Conservation (phyloP, 495 filamentous ascomycete species). For the Neurospora sp. region DNA sequence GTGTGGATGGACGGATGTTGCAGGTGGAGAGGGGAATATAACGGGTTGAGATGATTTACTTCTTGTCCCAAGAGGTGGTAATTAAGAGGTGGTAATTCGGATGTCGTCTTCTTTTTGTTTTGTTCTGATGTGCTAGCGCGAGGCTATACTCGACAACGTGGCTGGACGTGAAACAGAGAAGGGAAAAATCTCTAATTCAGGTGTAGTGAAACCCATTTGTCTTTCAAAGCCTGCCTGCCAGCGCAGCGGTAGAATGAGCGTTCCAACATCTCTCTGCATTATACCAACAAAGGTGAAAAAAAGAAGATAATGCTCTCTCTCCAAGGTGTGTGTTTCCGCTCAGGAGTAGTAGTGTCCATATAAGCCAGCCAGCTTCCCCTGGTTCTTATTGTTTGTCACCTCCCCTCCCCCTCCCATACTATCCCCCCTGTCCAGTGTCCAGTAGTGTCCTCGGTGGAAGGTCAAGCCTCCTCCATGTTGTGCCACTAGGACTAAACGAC, state of each 20-base stretch:
- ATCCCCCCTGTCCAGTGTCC: background rate
- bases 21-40: no score
- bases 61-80: no score
- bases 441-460: background rate
- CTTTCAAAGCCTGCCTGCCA: background rate
- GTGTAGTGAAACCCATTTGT: background rate
- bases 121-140: background rate
- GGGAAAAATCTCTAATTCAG: background rate
- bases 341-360: background rate
- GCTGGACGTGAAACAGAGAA: background rate
- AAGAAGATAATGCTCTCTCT: background rate
- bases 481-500: background rate
- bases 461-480: background rate
- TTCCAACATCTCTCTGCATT: background rate
- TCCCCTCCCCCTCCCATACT: background rate
- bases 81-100: background rate
- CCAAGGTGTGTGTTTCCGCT: background rate
- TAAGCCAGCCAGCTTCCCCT: background rate
- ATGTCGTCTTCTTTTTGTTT: background rate
- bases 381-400: background rate
- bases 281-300: background rate
- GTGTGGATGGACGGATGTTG: no score
- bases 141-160: background rate
- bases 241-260: background rate
- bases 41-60: no score